Conservation (phyloP, 2,329 filamentous ascomycete genomes). For the Volutella citrinella region DNA sequence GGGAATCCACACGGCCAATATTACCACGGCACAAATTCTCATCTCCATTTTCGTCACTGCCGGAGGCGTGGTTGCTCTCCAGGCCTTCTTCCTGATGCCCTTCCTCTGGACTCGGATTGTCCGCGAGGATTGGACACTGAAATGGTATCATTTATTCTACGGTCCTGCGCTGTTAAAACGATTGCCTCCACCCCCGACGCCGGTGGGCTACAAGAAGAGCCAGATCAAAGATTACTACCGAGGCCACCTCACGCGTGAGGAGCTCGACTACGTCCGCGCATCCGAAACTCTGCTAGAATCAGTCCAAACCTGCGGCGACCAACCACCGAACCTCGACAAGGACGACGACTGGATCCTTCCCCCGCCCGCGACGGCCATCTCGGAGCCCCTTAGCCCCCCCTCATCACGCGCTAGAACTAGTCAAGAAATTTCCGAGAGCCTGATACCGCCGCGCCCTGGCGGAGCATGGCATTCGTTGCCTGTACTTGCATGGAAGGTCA, state of each 20-base stretch:
- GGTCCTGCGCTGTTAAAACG: slow-evolving; percentile 46
- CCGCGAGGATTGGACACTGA: slow-evolving; percentile 49
- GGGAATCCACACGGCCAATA: slow-evolving; percentile 26
- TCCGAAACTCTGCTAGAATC: slow-evolving; percentile 34
- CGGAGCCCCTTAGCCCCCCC: too few species aligned
- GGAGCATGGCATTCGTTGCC: slow-evolving; percentile 40
- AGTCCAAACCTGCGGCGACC: slow-evolving; percentile 26
- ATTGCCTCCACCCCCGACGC: slow-evolving; percentile 32
- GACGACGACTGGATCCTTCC: slow-evolving; percentile 32
- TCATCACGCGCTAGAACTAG: slow-evolving; percentile 10
- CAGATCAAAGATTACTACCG: slow-evolving; percentile 47
- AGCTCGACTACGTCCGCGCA: slow-evolving; percentile 37
- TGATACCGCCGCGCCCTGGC: slow-evolving; percentile 30
- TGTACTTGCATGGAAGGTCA: slow-evolving; percentile 39
- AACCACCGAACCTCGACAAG: slow-evolving; percentile 23
- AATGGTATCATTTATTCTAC: slow-evolving; percentile 44
- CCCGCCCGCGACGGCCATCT: slow-evolving; percentile 24
- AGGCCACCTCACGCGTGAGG: slow-evolving; percentile 45
- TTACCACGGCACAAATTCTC: slow-evolving; percentile 22
- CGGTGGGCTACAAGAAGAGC: slow-evolving; percentile 38
- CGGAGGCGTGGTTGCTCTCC: slow-evolving; percentile 37
- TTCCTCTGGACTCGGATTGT: slow-evolving; percentile 50
- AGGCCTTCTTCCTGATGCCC: slow-evolving; percentile 49
- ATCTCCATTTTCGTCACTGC: slow-evolving; percentile 43
- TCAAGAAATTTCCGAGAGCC: slow-evolving; percentile 12